Evolutionary conservation across 1,284 basidiomycete species (phyloP).

Genomic region (Earliella scabrosa): DNA sequence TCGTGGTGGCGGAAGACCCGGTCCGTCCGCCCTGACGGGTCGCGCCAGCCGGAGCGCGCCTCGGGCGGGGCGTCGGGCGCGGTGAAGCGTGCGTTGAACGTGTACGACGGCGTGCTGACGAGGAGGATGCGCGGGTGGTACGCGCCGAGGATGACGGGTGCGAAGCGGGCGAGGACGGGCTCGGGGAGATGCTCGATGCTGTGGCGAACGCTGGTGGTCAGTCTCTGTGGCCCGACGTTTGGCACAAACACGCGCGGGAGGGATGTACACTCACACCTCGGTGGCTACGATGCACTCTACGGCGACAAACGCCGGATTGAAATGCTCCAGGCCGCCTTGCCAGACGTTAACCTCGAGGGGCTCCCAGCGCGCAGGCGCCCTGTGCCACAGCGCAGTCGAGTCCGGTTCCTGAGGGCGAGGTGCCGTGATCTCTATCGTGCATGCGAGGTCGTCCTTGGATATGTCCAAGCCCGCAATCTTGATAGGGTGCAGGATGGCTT

Average conservation of each 20-base stretch:
- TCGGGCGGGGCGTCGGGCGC: conserved; percentile 52
- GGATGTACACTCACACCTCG: conserved; percentile 86
- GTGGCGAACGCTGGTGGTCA: conserved; percentile 1
- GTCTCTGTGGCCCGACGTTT: too few relatives aligned
- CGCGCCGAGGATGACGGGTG: conserved; percentile 79
- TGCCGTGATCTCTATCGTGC: conserved; percentile 52
- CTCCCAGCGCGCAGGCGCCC: conserved; percentile 65
- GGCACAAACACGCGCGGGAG: not conserved
- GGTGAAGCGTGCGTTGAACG: conserved; percentile 88
- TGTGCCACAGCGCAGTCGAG: conserved; percentile 16
- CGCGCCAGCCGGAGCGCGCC: conserved; percentile 63
- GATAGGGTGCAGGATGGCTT: conserved; percentile 51
- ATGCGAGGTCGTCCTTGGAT: conserved; percentile 50
- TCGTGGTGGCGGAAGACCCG: conserved; percentile 81
- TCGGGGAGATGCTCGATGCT: conserved; percentile 90
- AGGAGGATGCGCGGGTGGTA: conserved; percentile 84
- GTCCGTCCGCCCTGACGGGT: conserved; percentile 77
- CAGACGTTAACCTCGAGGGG: conserved; percentile 75
- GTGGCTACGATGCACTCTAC: conserved; percentile 86
- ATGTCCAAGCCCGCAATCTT: conserved; percentile 75
- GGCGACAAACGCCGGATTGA: conserved; percentile 76
- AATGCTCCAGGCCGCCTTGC: conserved; percentile 79
- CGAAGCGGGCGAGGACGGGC: conserved; percentile 74
- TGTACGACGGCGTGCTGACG: conserved; percentile 89
- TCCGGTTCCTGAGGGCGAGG: conserved; percentile 31